Percentiles rank a stretch among this genome's conserved stretches.
Conservation (phyloP, 495 filamentous ascomycete genomes). For the Glutinoglossum americanum region DNA sequence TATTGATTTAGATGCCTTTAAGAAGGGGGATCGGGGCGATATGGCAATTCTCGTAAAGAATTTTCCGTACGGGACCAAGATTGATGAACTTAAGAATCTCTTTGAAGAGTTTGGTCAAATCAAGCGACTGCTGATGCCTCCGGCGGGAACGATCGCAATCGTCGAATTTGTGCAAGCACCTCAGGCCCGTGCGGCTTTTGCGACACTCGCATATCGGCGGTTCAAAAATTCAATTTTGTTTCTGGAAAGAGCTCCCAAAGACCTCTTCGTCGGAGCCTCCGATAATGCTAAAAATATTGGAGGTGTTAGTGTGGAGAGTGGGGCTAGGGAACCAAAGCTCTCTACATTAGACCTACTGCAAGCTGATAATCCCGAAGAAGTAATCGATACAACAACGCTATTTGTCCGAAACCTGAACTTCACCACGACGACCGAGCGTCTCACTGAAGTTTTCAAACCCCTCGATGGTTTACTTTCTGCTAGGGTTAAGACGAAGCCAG, state of each 20-base stretch:
- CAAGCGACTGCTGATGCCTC: conserved; percentile 67
- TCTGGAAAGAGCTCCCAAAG: conserved; percentile 78
- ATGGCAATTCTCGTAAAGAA: conserved; percentile 87
- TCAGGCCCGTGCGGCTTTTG: conserved; percentile 63
- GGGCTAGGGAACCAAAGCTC: conserved; percentile 14
- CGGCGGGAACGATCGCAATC: conserved; percentile 79
- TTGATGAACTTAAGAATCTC: conserved; percentile 39
- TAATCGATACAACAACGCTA: conserved; percentile 48
- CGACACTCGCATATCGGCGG: conserved; percentile 62
- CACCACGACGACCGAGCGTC: conserved; percentile 50
- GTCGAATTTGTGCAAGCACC: conserved; percentile 61
- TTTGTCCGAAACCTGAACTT: conserved; percentile 91
- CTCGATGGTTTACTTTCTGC: conserved; percentile 73
- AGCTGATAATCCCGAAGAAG: conserved; percentile 26
- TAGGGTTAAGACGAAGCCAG: conserved; percentile 66
- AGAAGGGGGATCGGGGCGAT: conserved; percentile 59
- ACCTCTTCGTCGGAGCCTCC: conserved; percentile 32
- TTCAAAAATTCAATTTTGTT: conserved; percentile 83
- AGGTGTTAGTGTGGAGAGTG: background rate
- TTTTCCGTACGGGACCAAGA: conserved; percentile 60
- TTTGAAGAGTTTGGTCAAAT: conserved; percentile 57
- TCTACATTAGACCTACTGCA: conserved; percentile 34
- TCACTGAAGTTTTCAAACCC: conserved; percentile 53
- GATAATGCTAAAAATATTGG: conserved; percentile 10
- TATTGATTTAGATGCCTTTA: conserved; percentile 80